Percentiles rank a stretch among this genome's conserved stretches.
These are phyloP conservation scores for Tricladium varicosporioides DNA, from an alignment of 2,329 filamentous ascomycete genomes.

Conservation along the genomic window DNA sequence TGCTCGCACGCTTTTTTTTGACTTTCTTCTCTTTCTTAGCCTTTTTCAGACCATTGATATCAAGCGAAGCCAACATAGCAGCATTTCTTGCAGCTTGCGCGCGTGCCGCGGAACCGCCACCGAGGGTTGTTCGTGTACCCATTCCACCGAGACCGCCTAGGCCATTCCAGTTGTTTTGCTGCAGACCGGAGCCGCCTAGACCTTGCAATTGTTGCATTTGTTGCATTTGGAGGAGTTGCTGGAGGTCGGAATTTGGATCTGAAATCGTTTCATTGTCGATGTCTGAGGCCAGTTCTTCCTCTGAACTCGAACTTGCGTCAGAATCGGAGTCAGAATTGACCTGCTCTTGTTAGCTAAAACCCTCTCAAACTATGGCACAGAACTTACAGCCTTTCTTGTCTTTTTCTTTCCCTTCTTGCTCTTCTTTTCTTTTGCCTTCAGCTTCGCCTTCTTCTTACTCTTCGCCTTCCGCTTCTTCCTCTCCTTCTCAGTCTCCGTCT, in stretches of 20 bases:
- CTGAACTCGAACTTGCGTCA: slow-evolving; percentile 33
- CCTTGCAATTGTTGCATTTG: slow-evolving; percentile 26
- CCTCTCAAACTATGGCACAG: slow-evolving; percentile 1
- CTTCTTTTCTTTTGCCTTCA: slow-evolving; percentile 32
- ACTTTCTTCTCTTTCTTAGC: slow-evolving; percentile 40
- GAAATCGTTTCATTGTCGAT: slow-evolving; percentile 17
- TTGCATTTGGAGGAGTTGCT: slow-evolving; percentile 29
- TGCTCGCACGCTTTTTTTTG: slow-evolving; percentile 44
- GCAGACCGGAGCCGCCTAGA: slow-evolving; percentile 15
- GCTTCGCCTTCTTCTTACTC: slow-evolving; percentile 36
- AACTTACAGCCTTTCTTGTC: slow-evolving; percentile 34
- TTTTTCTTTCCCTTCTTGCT: slow-evolving; percentile 42
- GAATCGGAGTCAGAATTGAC: slow-evolving; percentile 31
- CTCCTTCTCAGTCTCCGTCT: slow-evolving; percentile 32
- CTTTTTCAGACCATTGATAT: slow-evolving; percentile 33
- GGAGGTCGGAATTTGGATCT: slow-evolving; percentile 17
- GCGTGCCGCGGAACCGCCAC: slow-evolving; percentile 17
- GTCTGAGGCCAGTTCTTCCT: slow-evolving; percentile 13
- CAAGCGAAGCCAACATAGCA: slow-evolving; percentile 23
- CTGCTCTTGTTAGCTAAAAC: slow-evolving; percentile 18
- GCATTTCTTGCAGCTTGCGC: slow-evolving; percentile 25
- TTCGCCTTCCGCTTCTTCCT: slow-evolving; percentile 37
- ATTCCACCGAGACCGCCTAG: slow-evolving; percentile 3
- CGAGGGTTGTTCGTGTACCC: background rate
- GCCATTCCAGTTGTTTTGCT: slow-evolving; percentile 8